These are phyloP conservation scores for Blastobotrys americana DNA, from an alignment of 805 yeast species.

Conservation along the genomic window DNA sequence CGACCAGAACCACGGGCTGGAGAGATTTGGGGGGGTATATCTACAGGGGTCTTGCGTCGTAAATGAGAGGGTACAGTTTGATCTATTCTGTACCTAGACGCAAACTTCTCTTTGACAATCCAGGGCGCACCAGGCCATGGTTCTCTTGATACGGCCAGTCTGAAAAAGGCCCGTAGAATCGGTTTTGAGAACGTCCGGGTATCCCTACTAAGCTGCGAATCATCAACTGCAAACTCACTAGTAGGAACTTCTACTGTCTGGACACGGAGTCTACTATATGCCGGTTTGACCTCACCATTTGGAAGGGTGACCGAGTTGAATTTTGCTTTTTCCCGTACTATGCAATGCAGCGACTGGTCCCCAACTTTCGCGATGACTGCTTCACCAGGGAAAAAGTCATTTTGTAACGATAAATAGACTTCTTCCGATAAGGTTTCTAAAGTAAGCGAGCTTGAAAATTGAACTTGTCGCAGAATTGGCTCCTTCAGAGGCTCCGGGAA, in stretches of 20 bases:
- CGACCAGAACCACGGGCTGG: constrained; percentile 3
- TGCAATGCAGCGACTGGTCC: constrained; percentile 44
- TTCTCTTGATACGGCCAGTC: constrained; percentile 68
- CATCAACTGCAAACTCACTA: constrained; percentile 63
- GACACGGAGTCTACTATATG: constrained; percentile 64
- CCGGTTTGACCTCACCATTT: constrained; percentile 38
- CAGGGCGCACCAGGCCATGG: constrained; percentile 91
- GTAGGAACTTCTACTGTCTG: constrained; percentile 42
- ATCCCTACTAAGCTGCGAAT: constrained; percentile 69
- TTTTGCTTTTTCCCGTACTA: constrained; percentile 79
- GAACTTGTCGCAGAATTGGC: constrained; percentile 80
- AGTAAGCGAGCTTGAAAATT: constrained; percentile 73
- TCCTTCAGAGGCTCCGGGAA: constrained; percentile 91
- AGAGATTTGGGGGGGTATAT: not conserved
- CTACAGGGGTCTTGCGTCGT: constrained; percentile 8
- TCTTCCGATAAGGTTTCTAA: constrained; percentile 84
- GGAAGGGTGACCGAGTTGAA: constrained; percentile 36
- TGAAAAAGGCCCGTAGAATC: constrained; percentile 80
- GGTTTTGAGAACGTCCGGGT: constrained; percentile 83
- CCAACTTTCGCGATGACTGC: constrained; percentile 51
- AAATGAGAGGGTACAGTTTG: constrained; percentile 26
- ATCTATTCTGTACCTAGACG: constrained; percentile 55
- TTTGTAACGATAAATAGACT: constrained; percentile 67
- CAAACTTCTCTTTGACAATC: constrained; percentile 78
- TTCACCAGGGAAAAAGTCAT: constrained; percentile 90